Evolutionary conservation across 495 filamentous ascomycete species (phyloP), one percentile per base, ranked within the genome.

Genomic region (Podospora tetraspora): DNA sequence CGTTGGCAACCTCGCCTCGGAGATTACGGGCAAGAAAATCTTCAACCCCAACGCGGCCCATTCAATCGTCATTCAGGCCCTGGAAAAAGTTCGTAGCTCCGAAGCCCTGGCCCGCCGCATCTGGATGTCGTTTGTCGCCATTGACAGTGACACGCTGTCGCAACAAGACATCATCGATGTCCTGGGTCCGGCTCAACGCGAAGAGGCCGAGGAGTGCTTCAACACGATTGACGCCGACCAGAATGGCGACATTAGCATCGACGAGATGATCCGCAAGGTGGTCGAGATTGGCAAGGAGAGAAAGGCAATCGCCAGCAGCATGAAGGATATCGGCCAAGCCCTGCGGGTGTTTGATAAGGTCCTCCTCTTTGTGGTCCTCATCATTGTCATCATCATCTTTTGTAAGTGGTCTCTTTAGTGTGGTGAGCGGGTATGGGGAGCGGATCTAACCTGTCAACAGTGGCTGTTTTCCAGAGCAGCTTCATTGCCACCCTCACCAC

Each of bases 111-210:
- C 93, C 7, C 89, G 87, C 70, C 89, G 95, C 76, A 88, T 99
- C 68, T 99, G 95, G 95, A 97, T 97, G 92, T 97, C 93, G 2
- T 97, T 97, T 75, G 95, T 97, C 12, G 87, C 93, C 19, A 94
- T 97, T 77, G 94, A 92, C 59, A 88, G 88, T 57, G 90, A 96
- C 57, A 80, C 90, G 8, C 82, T 99, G 29, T 93, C 84, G 69
- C 76, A 84, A 29, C 92, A 96, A 9, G 95, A 99, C 74, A 83
- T 99, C 61, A 67, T 88, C 12, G 95, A 98, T 74, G 94, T 97
- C 10, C 87, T 99, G 65, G 95, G 95, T 2, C 78, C 83, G 1
- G 85, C 87, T 7, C 86, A 89, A 64, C 83, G 86, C 58, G 80
- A 82, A 0, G 91, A 95, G 63, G 95, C 95, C 12, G 87, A 92